phyloP scores from a whole-genome alignment of 441 rosid species.

The Brassica balearica region DNA sequence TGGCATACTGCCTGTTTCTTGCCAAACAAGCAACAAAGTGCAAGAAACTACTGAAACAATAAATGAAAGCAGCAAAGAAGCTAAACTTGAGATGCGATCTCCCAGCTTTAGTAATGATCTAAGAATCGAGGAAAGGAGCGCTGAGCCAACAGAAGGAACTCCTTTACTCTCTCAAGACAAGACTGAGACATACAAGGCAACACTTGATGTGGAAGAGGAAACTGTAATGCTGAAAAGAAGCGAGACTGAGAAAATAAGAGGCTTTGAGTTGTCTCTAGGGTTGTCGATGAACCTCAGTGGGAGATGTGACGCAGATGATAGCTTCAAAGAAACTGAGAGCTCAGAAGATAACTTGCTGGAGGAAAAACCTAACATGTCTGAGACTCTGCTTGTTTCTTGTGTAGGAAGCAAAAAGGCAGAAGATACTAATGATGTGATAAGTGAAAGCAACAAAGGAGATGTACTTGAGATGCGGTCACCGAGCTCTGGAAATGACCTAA shows the following conservation, averaged over 20 bases:
- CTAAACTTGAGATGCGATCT: conserved; percentile 35
- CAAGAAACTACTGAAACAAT: conserved; percentile 19
- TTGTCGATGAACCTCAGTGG: conserved; percentile 38
- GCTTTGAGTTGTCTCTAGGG: conserved; percentile 48
- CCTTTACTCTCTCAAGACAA: conserved; percentile 59
- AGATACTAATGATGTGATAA: conserved; percentile 12
- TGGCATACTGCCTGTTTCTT: conserved; percentile 28
- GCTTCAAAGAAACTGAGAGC: conserved; percentile 37
- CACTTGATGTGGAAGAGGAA: conserved; percentile 52
- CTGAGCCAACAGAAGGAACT: conserved; percentile 51
- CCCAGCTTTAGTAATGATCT: conserved; percentile 50
- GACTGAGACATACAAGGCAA: conserved; percentile 34
- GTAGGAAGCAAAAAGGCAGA: background rate
- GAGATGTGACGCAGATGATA: conserved; percentile 36
- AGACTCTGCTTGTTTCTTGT: conserved; percentile 17
- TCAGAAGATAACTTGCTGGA: conserved; percentile 38
- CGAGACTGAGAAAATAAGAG: conserved; percentile 55
- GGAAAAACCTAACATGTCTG: conserved; percentile 28
- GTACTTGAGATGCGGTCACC: conserved; percentile 47
- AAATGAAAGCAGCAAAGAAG: conserved; percentile 21
- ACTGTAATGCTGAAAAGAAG: conserved; percentile 57
- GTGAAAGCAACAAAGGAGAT: conserved; percentile 14
- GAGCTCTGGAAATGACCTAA: conserved; percentile 60
- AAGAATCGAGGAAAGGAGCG: conserved; percentile 48
- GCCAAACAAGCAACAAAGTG: conserved; percentile 23